Conservation (phyloP, 202 grass and related monocot genomes). For the Cymbopogon flexuosus region DNA sequence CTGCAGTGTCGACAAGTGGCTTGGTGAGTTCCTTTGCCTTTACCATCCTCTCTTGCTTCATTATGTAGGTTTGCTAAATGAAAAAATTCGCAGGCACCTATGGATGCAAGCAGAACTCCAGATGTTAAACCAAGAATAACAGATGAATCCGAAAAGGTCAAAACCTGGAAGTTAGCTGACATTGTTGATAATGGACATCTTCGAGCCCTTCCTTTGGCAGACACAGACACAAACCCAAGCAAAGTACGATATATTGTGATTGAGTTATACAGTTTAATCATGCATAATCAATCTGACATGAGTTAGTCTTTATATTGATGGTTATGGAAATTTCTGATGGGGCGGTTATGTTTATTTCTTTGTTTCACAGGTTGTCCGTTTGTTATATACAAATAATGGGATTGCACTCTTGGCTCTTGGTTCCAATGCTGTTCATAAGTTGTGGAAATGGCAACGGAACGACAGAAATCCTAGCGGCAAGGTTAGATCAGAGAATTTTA, state of each 20-base stretch:
- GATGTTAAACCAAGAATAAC: constrained; percentile 89
- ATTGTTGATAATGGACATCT: constrained; percentile 68
- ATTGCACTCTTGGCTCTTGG: constrained; percentile 74
- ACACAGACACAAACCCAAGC: constrained; percentile 52
- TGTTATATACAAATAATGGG: constrained; percentile 88
- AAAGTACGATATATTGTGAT: constrained; percentile 55
- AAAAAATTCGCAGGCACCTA: constrained; percentile 53
- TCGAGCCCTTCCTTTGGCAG: constrained; percentile 62
- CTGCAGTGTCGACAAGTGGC: constrained; percentile 82
- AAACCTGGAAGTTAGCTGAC: constrained; percentile 85
- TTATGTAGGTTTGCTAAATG: constrained; percentile 34
- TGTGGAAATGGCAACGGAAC: constrained; percentile 91
- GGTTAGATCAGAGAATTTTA: constrained; percentile 36
- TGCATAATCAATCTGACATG: background rate
- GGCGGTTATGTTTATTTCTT: constrained; percentile 5
- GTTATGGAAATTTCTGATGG: constrained; percentile 4
- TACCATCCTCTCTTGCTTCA: constrained; percentile 23
- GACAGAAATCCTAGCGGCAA: constrained; percentile 89
- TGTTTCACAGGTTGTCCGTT: constrained; percentile 60
- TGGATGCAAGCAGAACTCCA: constrained; percentile 60
- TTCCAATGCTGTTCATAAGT: constrained; percentile 88
- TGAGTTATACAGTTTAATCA: constrained; percentile 14
- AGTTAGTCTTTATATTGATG: background rate
- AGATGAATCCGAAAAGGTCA: constrained; percentile 77
- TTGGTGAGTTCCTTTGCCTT: constrained; percentile 56